A percentile compares a stretch with the other conserved stretches of the same genome.
These are phyloP conservation scores for Betula pendula DNA, from an alignment of 306 rosid species.

Conservation along the genomic window DNA sequence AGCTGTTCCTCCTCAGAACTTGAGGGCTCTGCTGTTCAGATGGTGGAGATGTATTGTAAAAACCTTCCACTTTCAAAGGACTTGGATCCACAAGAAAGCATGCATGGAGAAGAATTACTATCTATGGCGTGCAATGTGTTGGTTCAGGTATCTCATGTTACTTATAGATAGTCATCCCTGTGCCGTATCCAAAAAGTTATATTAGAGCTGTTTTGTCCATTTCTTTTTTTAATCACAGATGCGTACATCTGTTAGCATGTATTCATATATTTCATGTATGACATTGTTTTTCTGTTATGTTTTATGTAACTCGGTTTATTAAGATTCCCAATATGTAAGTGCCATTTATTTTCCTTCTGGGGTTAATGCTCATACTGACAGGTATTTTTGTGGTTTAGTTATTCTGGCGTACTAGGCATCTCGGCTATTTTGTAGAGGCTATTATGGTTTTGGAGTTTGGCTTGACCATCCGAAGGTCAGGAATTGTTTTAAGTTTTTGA, in stretches of 20 bases:
- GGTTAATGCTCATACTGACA: conserved; percentile 15
- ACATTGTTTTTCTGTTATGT: neutral
- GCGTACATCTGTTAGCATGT: neutral
- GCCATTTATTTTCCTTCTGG: neutral
- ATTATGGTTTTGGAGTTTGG: conserved; percentile 93
- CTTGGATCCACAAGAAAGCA: conserved; percentile 88
- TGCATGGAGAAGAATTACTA: conserved; percentile 93
- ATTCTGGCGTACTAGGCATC: conserved; percentile 76
- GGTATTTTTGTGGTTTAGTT: conserved; percentile 47
- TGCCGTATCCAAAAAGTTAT: neutral
- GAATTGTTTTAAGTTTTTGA: conserved; percentile 21
- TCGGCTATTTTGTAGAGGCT: conserved; percentile 85
- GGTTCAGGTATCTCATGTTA: conserved; percentile 66
- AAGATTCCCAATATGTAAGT: neutral
- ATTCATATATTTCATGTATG: neutral
- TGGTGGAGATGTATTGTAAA: conserved; percentile 78
- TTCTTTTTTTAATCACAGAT: neutral
- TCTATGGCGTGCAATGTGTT: conserved; percentile 66
- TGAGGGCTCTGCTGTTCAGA: conserved; percentile 64
- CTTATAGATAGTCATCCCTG: neutral
- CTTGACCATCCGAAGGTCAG: conserved; percentile 79
- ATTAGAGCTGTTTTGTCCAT: neutral
- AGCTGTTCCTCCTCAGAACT: conserved; percentile 65
- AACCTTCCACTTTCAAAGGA: conserved; percentile 83
- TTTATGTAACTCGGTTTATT: neutral